Evolutionary conservation across 768 basidiomycete species (phyloP).

Genomic region (Suillus cothurnatus): DNA sequence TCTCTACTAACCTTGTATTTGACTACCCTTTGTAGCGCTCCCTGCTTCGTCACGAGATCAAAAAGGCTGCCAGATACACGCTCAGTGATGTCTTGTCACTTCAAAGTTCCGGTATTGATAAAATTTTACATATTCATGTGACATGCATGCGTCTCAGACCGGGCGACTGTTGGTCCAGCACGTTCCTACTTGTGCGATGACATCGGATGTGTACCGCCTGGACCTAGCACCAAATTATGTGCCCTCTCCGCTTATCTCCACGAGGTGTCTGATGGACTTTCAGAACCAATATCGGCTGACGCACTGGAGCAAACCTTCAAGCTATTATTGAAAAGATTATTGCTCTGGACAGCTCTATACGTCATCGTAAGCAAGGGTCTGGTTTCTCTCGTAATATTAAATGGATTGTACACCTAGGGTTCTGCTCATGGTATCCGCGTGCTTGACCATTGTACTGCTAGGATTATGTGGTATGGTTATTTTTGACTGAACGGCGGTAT

Average conservation of each 20-base stretch:
- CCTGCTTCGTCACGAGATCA: background rate
- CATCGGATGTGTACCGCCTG: background rate
- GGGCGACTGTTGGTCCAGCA: too few relatives aligned
- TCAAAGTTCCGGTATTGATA: background rate
- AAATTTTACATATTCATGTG: background rate
- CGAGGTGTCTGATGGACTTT: background rate
- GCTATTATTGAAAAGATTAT: background rate
- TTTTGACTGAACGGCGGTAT: background rate
- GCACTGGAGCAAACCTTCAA: background rate
- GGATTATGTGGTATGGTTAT: background rate
- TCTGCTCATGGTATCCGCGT: background rate
- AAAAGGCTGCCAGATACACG: background rate
- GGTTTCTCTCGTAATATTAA: background rate
- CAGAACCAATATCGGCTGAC: background rate
- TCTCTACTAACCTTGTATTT: background rate
- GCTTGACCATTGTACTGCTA: background rate
- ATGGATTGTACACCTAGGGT: background rate
- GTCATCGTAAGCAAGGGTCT: background rate
- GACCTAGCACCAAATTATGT: background rate
- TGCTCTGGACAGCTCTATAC: background rate
- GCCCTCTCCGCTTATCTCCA: background rate
- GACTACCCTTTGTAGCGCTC: background rate
- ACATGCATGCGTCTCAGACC: too few relatives aligned
- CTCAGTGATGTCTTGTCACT: background rate
- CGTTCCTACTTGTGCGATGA: background rate